A percentile compares a stretch with the other conserved stretches of the same genome.
Conservation (phyloP, 306 rosid species). For the Vigna unguiculata region DNA sequence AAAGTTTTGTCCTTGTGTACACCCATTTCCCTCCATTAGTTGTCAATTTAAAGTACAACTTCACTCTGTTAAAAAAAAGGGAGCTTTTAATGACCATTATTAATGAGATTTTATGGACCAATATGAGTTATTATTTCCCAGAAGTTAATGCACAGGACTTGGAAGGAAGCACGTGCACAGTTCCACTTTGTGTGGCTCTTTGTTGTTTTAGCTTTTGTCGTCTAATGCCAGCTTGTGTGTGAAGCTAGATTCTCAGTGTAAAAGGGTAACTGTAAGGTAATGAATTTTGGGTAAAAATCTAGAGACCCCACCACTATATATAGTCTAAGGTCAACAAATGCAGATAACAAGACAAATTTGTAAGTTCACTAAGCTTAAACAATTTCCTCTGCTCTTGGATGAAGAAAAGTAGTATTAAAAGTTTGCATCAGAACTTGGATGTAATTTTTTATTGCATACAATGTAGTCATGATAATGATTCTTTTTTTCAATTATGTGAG, state of each 20-base stretch:
- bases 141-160: constrained; percentile 49
- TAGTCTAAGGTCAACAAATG: constrained; percentile 45
- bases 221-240: constrained; percentile 53
- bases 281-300: constrained; percentile 20
- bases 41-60: too few relatives aligned
- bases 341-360: constrained; percentile 10
- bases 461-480: not conserved
- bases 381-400: constrained; percentile 3
- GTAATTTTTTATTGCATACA: not conserved
- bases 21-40: too few relatives aligned
- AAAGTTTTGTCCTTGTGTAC: too few relatives aligned
- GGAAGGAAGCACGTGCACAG: constrained; percentile 75
- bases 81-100: constrained; percentile 1
- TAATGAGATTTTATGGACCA: constrained; percentile 44
- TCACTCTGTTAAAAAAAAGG: too few relatives aligned
- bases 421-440: not conserved
- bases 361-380: not conserved
- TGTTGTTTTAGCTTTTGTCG: constrained; percentile 66
- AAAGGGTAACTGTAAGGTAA: constrained; percentile 45
- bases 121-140: constrained; percentile 30
- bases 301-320: constrained; percentile 39
- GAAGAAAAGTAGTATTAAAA: not conserved
- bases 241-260: constrained; percentile 65
- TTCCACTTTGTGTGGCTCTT: constrained; percentile 47
- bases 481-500: not conserved